Conservation (phyloP, 78 protist genomes). For the Reticulomyxa filosa region DNA sequence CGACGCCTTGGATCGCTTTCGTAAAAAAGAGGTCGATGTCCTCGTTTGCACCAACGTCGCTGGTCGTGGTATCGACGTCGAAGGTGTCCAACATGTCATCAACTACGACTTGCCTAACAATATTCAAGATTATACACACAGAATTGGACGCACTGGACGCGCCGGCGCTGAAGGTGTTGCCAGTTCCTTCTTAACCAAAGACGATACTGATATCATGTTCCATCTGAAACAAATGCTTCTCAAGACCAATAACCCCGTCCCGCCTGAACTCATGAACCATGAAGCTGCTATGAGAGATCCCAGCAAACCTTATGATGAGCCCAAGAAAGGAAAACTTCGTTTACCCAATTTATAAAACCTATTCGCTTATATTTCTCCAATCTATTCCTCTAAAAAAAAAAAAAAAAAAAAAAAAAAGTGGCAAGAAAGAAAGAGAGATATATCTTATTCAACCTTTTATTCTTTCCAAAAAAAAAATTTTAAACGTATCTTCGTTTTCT, state of each 20-base stretch:
- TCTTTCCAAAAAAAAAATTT: too few species aligned
- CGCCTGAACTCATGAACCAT: slow-evolving; percentile 14
- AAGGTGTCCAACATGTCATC: slow-evolving; percentile 45
- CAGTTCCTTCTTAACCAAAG: slow-evolving; percentile 42
- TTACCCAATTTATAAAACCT: too few species aligned
- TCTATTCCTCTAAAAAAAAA: too few species aligned
- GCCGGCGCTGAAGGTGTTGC: slow-evolving; percentile 83
- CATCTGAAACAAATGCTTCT: slow-evolving; percentile 41
- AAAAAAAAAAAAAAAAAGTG: too few species aligned
- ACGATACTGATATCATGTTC: slow-evolving; percentile 40
- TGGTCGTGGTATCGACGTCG: slow-evolving; percentile 54
- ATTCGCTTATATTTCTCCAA: too few species aligned
- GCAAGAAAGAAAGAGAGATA: too few species aligned
- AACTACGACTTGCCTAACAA: slow-evolving; percentile 65
- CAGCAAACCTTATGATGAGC: background rate
- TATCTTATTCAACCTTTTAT: too few species aligned
- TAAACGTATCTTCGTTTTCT: too few species aligned
- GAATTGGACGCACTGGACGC: slow-evolving; percentile 92
- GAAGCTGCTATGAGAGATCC: slow-evolving; percentile 5
- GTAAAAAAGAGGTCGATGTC: slow-evolving; percentile 26
- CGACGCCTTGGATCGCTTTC: slow-evolving; percentile 21
- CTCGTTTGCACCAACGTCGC: slow-evolving; percentile 60
- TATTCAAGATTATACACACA: slow-evolving; percentile 80
- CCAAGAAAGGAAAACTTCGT: too few species aligned
- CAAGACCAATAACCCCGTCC: background rate